Evolutionary conservation across 2,329 filamentous ascomycete genomes (phyloP).

Genomic region (Graphiopsis chlorocephala): DNA sequence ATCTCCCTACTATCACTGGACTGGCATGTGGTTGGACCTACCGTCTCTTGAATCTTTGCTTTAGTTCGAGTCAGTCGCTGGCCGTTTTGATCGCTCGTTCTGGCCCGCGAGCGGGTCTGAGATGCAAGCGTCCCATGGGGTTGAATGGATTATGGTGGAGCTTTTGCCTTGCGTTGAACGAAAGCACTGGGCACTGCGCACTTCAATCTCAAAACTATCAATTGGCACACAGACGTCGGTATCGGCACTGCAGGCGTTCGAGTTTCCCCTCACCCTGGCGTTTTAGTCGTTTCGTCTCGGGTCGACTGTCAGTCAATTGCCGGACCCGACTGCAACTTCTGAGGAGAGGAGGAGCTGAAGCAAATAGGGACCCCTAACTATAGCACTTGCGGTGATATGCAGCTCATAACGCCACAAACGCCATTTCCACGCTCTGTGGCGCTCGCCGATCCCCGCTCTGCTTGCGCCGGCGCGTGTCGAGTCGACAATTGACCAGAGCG

Average conservation of each 20-base stretch:
- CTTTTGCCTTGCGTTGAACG: neutral
- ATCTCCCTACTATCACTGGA: neutral
- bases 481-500: neutral
- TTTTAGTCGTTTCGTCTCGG: neutral
- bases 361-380: neutral
- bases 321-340: neutral
- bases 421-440: slow-evolving; percentile 4
- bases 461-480: neutral
- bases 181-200: too few relatives aligned
- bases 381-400: neutral
- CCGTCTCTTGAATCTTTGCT: neutral
- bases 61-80: neutral
- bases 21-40: neutral
- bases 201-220: neutral
- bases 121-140: slow-evolving; percentile 9
- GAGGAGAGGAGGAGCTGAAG: neutral
- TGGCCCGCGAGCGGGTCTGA: neutral
- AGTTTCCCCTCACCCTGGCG: neutral
- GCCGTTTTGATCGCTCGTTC: neutral
- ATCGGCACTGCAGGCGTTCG: neutral
- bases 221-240: neutral
- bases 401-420: slow-evolving; percentile 3
- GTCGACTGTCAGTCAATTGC: neutral
- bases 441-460: slow-evolving; percentile 1
- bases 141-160: neutral